Base-by-base conservation (phyloP, 1,284 basidiomycete species). In the Crucibulum parvulum region DNA sequence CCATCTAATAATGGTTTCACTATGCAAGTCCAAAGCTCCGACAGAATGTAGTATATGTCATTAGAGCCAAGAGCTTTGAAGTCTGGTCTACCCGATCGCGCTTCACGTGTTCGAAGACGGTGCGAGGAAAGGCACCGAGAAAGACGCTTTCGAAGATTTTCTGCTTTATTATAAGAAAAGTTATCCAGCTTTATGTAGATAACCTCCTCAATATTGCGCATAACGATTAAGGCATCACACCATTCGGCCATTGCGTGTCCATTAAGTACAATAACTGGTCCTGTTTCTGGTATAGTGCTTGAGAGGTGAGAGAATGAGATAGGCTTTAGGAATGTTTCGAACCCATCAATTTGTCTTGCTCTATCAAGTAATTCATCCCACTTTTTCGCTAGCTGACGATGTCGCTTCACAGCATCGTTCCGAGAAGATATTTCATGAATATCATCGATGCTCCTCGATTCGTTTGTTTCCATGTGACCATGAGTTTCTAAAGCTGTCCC, bases 211-310 rank as follows among this genome's bases (percentile, higher is more conserved):
- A 15, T 31, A 8, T 37, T 56, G 13, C 45, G 35, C 2, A 60
- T 18, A 37, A 64, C 51, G 8, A 59, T 54, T n/a, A 67, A 24
- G 18, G 65, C 63, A 58, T 67, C 63, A 43, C 61, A 61, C n/a
- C 50, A 24, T 24, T 24, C 24, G 24, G 24, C 37, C 10, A 16
- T 51, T 24, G 18, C 13, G 39, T 57, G 51, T 24, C 61, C 16
- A 41, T 64, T 64, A 37, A 66, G 47, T 4, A 66, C 10, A 15
- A 65, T 45, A 13, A 65, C 57, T 2, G 57, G 57, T 8, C 65
- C 63, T 36, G 51, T 15, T 11, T 41, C n/a, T 7, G 47, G 31
- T 13, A 13, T 13, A 13, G 18, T 16, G 31, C 13, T 9, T 13
- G 31, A 13, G 16, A 50, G n/a, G n/a, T 50, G n/a, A 13, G 16